Evolutionary conservation across 805 yeast species (phyloP).

Genomic region (Candida nitratophila): DNA sequence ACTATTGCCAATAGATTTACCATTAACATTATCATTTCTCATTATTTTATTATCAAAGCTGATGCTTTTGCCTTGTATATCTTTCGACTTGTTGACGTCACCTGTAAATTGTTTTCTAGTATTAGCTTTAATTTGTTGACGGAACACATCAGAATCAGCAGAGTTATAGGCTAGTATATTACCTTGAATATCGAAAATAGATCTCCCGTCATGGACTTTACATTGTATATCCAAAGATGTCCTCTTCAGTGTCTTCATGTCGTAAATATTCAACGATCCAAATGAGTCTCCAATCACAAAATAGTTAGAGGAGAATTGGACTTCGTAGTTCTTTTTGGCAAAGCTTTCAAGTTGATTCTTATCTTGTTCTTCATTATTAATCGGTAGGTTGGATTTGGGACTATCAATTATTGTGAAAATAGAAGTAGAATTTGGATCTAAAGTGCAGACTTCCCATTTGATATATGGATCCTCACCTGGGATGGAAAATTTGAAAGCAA

Average conservation of each 20-base stretch:
- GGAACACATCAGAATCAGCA: conserved; percentile 28
- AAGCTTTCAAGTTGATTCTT: too few relatives aligned
- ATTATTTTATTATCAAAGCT: too few relatives aligned
- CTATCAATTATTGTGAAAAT: too few relatives aligned
- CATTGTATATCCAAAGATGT: conserved; percentile 1
- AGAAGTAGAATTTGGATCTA: background rate
- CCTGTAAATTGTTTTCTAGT: background rate
- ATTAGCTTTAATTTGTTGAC: conserved; percentile 3
- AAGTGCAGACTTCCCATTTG: background rate
- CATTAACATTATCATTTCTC: too few relatives aligned
- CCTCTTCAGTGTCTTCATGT: background rate
- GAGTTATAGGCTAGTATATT: conserved; percentile 45
- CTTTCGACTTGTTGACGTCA: background rate
- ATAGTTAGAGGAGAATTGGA: background rate
- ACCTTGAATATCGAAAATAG: conserved; percentile 43
- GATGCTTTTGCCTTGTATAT: too few relatives aligned
- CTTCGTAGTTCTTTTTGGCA: conserved; percentile 5
- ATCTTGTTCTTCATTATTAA: conserved; percentile 6
- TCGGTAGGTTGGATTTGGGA: too few relatives aligned
- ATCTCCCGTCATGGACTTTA: conserved; percentile 24
- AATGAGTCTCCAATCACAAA: background rate
- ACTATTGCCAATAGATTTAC: too few relatives aligned
- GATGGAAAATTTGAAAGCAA: background rate
- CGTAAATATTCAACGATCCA: conserved; percentile 11
- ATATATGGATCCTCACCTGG: background rate